Conservation (phyloP, 1,284 basidiomycete species). For the Marasmius sp. region DNA sequence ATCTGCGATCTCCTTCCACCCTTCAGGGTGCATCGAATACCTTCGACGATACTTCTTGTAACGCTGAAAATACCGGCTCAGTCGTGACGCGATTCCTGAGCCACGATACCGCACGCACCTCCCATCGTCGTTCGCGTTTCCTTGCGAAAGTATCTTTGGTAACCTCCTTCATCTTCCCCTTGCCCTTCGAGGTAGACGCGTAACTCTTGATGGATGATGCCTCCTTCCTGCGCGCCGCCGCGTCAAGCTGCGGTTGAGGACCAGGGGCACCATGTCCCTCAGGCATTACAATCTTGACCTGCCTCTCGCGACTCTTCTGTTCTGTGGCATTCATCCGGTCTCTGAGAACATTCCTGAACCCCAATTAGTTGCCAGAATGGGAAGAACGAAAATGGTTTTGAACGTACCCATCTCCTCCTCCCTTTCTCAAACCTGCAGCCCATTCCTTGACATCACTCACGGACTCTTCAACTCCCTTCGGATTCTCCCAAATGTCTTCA, state of each 20-base stretch:
- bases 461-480: conserved; percentile 37
- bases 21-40: not conserved
- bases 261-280: not conserved
- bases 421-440: conserved; percentile 25
- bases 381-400: not conserved
- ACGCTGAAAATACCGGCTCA: not conserved
- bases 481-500: conserved; percentile 45
- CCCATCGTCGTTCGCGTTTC: not conserved
- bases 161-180: not conserved
- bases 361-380: conserved; percentile 1
- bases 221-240: not conserved
- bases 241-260: not conserved
- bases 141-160: not conserved
- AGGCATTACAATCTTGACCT: not conserved
- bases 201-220: not conserved
- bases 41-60: not conserved
- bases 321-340: conserved; percentile 27
- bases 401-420: conserved; percentile 56
- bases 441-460: conserved; percentile 3
- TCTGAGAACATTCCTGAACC: conserved; percentile 46
- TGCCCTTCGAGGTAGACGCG: not conserved
- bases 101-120: not conserved
- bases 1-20: not conserved
- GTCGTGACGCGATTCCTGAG: not conserved
- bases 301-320: conserved; percentile 12